Base-by-base conservation (phyloP, 352 stramenopile species). In the Globisporangium spiculum region DNA sequence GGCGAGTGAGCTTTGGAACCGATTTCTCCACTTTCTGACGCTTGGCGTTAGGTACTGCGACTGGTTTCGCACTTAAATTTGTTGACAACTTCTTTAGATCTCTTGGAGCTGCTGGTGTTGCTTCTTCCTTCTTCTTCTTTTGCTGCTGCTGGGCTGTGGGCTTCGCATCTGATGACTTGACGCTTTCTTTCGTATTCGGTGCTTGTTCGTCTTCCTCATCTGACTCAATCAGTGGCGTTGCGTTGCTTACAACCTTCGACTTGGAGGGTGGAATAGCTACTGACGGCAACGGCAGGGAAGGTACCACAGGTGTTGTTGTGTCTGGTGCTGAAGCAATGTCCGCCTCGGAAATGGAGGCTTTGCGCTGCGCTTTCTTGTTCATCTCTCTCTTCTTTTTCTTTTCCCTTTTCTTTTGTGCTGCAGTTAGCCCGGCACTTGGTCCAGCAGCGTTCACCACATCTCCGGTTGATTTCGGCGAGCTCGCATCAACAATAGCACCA, bases 1-100 rank as follows among this genome's bases (percentile, higher is more conserved):
- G 30, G 55, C 18, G 22, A 38, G 30, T 32, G 12, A 32, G 18
- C 18, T 41, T 12, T 44, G 16, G 20, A 60, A 10, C 56, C n/a
- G n/a, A n/a, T 32, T 50, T 50, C 32, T 50, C 32, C 56, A 62
- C n/a, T 62, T 32, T 62, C n/a, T 50, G 56, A 24, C 56, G 56
- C 56, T 61, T 61, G 4, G 3, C 41, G 32, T 9, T 48, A 5
- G 56, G 56, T 4, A 30, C 20, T 20, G 55, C 14, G 8, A 54
- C 46, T 55, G n/a, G n/a, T 7, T 52, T 52, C 10, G 44, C 44
- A 52, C 44, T 36, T 1, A 27, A 14, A 44, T 46, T 27, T 34
- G 46, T 18, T 27, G 24, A 9, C 3, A 34, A 24, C 20, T 60
- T 60, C 26, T 46, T 36, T 7, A 9, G 6, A 52, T 22, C 44